These are phyloP conservation scores for Talaromyces sp. DNA, from an alignment of 2,329 filamentous ascomycete genomes.

Conservation along the genomic window DNA sequence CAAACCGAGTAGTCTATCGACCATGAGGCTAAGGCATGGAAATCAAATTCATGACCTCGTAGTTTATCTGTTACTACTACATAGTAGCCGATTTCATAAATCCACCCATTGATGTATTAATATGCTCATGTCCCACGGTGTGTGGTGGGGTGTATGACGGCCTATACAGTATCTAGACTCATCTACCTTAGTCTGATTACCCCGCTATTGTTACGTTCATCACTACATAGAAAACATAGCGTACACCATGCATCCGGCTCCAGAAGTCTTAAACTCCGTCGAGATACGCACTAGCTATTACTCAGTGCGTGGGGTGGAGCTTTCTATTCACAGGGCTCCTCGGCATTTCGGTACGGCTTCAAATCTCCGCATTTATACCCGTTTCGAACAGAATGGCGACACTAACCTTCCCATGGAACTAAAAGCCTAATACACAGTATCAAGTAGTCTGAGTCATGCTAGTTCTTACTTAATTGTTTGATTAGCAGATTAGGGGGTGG, in stretches of 20 bases:
- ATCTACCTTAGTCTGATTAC: neutral
- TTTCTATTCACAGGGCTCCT: neutral
- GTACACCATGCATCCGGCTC: neutral
- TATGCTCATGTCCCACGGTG: neutral
- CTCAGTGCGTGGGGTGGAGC: neutral
- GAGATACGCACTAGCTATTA: neutral
- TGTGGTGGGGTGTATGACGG: neutral
- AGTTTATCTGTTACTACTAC: neutral
- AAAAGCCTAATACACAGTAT: neutral
- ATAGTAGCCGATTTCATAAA: too few relatives aligned
- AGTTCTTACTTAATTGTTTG: too few relatives aligned
- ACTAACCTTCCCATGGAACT: neutral
- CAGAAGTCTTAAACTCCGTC: neutral
- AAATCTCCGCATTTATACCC: neutral
- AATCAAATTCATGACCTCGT: neutral
- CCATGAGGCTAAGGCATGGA: neutral
- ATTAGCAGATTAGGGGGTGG: too few relatives aligned
- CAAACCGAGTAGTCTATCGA: neutral
- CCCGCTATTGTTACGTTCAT: neutral
- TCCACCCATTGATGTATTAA: neutral
- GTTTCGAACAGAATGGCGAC: neutral
- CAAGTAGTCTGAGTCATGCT: neutral
- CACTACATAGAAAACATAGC: neutral
- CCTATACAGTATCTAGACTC: neutral
- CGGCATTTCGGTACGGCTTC: neutral